Evolutionary conservation across 768 basidiomycete genomes (phyloP).

Genomic region (Mycena alexandri): DNA sequence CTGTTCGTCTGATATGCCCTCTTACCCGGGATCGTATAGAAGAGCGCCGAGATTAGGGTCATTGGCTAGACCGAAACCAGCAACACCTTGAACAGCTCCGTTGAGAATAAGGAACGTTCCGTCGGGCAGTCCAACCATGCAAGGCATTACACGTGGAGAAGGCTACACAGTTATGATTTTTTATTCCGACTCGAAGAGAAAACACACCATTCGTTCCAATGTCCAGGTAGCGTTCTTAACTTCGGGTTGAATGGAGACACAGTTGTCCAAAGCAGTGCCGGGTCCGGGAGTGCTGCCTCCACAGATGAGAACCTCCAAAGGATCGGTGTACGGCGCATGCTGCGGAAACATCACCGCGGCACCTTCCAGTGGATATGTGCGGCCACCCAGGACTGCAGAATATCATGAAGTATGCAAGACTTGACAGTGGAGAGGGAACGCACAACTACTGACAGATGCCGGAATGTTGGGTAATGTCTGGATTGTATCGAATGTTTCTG

Average conservation of each 20-base stretch:
- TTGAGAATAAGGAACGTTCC: constrained; percentile 73
- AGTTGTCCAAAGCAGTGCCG: constrained; percentile 73
- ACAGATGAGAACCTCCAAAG: constrained; percentile 77
- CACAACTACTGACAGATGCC: constrained; percentile 76
- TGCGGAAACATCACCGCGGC: constrained; percentile 78
- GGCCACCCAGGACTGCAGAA: constrained; percentile 68
- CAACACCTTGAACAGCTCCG: constrained; percentile 66
- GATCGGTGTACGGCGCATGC: constrained; percentile 79
- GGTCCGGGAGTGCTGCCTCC: constrained; percentile 78
- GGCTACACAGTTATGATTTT: constrained; percentile 55
- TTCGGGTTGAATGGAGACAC: constrained; percentile 78
- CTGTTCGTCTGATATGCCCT: no score
- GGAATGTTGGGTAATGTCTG: constrained; percentile 78
- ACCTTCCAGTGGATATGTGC: constrained; percentile 85
- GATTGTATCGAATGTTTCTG: constrained; percentile 72
- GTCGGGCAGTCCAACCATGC: constrained; percentile 70
- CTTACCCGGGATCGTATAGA: constrained; percentile 63
- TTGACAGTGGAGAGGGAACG: constrained; percentile 24
- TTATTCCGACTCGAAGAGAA: neutral
- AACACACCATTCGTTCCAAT: constrained; percentile 82
- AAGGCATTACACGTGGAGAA: constrained; percentile 80
- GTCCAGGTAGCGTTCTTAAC: constrained; percentile 71
- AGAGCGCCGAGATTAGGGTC: constrained; percentile 63
- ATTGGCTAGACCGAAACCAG: constrained; percentile 66
- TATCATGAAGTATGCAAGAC: neutral